Base-by-base conservation (phyloP, 2,329 filamentous ascomycete species). In the Colletotrichum siamense region DNA sequence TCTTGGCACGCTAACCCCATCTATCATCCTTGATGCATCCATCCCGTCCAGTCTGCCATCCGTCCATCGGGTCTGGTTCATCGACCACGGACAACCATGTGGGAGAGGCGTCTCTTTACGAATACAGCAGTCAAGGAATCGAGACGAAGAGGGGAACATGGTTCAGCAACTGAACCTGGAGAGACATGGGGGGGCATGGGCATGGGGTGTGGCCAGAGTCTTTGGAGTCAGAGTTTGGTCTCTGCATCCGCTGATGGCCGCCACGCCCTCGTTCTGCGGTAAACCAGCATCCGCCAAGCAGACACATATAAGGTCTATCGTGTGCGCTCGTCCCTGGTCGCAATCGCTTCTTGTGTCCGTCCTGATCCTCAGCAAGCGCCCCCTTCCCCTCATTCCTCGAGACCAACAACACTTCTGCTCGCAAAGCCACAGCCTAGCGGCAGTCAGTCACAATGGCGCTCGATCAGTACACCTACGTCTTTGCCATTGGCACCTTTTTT, bases 401-500 rank as follows among this genome's bases (percentile, higher is more conserved):
- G 70, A 76, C 70, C 72, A 55, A 26, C 67, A 61, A 49, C 15
- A 49, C 36, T 30, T 30, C 73, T 76, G 73, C 70, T 52, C 65
- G 63, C 69, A 69, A 28, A 76, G 70, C 24, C 55, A 64, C 64
- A 65, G 59, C 73, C 70, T 34, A 76, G 73, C 13, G 57, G 73
- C 57, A 52, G 36, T 63, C 70, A 49, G 71, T 63, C 86, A 91
- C 86, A 78, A 92, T 92, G 90, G 84, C 85, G 81, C 89, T 94
- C 80, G 83, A 90, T 81, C 83, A 92, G 80, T 95, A 94, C 84
- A 91, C 89, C 80, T 95, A 95, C 84, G 84, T 95, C 82, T 95
- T 95, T 83, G 94, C 88, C 87, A 93, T 95, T 79, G 94, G 94
- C 91, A 95, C 93, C 30, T 86, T 93, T 81, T 95, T 95, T 89